Evolutionary conservation across 2,329 filamentous ascomycete genomes (phyloP).

Genomic region (Chaetomium globosum): DNA sequence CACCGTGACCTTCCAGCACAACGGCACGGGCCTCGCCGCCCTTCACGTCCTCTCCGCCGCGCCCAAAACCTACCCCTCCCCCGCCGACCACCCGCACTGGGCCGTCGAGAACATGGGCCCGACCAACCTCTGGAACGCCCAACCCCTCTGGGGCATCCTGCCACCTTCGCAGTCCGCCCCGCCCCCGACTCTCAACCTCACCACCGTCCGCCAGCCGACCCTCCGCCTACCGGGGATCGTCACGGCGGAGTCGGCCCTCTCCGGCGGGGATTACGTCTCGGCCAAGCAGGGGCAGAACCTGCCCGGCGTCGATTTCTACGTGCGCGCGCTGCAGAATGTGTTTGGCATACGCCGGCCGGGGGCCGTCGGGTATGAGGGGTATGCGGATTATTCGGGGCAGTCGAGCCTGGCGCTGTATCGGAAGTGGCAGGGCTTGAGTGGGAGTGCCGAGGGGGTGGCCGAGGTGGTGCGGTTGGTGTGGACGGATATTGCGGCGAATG

Average conservation of each 20-base stretch:
- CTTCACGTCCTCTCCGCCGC: constrained; percentile 1
- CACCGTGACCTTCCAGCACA: constrained; percentile 21
- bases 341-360: constrained; percentile 14
- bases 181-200: constrained; percentile 2
- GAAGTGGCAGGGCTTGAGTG: constrained; percentile 7
- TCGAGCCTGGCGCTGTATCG: constrained; percentile 8
- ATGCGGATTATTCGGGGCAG: constrained; percentile 20
- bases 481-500: constrained; percentile 23
- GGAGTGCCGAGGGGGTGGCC: neutral
- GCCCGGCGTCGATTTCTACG: constrained; percentile 20
- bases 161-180: neutral
- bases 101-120: constrained; percentile 14
- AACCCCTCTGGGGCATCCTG: constrained; percentile 22
- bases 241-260: neutral
- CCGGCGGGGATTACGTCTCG: neutral
- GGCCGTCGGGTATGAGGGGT: neutral
- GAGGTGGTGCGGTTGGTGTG: constrained; percentile 8
- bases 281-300: constrained; percentile 13
- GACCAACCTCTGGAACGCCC: neutral
- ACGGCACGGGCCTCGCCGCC: constrained; percentile 18
- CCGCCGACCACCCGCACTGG: constrained; percentile 11
- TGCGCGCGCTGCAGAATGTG: constrained; percentile 11
- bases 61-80: constrained; percentile 18
- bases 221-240: constrained; percentile 19
- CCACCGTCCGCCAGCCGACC: neutral